Conservation (phyloP, 2,329 filamentous ascomycete species). For the Rutstroemia sydowiana region DNA sequence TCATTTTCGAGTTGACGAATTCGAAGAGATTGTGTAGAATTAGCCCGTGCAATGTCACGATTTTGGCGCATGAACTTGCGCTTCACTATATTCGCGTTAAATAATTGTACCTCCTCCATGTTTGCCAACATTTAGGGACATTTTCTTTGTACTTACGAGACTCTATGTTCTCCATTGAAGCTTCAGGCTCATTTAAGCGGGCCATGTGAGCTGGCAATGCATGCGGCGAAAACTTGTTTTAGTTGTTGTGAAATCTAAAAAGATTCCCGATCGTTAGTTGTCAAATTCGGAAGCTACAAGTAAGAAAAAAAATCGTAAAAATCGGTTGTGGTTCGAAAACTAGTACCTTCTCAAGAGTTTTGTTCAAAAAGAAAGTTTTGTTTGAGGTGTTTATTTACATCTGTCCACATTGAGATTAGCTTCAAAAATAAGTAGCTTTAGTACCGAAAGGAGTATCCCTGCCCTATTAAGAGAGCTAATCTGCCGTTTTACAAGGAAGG, state of each 20-base stretch:
- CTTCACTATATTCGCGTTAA: constrained; percentile 49
- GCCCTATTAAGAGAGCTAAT: too few species aligned
- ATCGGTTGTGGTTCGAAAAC: neutral
- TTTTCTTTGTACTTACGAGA: constrained; percentile 46
- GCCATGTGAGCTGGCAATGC: constrained; percentile 49
- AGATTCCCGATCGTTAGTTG: neutral
- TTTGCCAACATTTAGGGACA: neutral
- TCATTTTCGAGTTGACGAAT: constrained; percentile 73
- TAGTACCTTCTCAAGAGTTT: neutral
- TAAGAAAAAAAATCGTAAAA: neutral
- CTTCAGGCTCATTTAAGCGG: constrained; percentile 68
- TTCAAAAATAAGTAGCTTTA: constrained; percentile 4
- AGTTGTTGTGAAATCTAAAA: neutral
- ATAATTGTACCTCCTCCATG: constrained; percentile 3
- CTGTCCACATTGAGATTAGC: constrained; percentile 10
- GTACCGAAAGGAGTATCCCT: neutral
- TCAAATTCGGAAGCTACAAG: constrained; percentile 1
- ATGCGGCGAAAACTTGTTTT: constrained; percentile 21
- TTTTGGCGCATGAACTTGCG: constrained; percentile 77
- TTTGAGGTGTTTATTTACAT: constrained; percentile 25
- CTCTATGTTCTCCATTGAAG: constrained; percentile 63
- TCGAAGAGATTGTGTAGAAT: constrained; percentile 68
- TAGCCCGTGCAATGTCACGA: constrained; percentile 71
- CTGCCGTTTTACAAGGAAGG: too few species aligned
- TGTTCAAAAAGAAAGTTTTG: constrained; percentile 8